These are phyloP conservation scores for Globisporangium rhizosaccharum DNA, from an alignment of 352 stramenopile species.

Conservation along the genomic window DNA sequence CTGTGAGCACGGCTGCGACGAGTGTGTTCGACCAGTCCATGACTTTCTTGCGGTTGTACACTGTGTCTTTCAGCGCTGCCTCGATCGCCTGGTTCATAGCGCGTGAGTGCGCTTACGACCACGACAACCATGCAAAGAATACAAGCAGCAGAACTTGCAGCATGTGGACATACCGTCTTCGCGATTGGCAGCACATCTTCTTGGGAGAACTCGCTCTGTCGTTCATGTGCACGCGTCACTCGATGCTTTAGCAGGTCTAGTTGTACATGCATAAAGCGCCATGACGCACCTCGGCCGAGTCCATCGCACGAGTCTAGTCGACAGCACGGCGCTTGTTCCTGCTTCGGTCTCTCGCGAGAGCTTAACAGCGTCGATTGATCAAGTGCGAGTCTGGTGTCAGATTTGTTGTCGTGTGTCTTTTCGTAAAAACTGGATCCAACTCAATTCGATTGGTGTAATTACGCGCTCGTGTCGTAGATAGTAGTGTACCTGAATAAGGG, in stretches of 20 bases:
- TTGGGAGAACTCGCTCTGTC: constrained; percentile 71
- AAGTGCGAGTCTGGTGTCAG: too few species aligned
- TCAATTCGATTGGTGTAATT: too few species aligned
- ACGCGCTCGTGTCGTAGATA: too few species aligned
- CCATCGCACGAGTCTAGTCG: constrained; percentile 20
- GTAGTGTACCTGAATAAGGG: too few species aligned
- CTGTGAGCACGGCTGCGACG: constrained; percentile 70
- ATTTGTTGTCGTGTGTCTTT: too few species aligned
- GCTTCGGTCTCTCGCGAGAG: too few species aligned
- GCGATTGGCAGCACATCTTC: constrained; percentile 72
- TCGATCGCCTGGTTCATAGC: constrained; percentile 50
- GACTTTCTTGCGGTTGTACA: constrained; percentile 86
- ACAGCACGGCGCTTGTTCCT: neutral
- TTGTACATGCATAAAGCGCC: neutral
- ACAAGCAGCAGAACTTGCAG: neutral
- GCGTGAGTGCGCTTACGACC: neutral
- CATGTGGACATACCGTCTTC: constrained; percentile 34
- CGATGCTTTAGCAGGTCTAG: neutral
- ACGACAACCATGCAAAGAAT: neutral
- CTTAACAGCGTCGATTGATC: neutral
- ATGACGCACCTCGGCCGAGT: constrained; percentile 33
- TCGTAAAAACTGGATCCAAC: too few species aligned
- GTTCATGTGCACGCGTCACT: neutral
- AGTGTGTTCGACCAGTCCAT: constrained; percentile 83
- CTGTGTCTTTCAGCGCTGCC: constrained; percentile 65